Evolutionary conservation across 1,284 basidiomycete species (phyloP).

Genomic region (Veloboletus limbatus): DNA sequence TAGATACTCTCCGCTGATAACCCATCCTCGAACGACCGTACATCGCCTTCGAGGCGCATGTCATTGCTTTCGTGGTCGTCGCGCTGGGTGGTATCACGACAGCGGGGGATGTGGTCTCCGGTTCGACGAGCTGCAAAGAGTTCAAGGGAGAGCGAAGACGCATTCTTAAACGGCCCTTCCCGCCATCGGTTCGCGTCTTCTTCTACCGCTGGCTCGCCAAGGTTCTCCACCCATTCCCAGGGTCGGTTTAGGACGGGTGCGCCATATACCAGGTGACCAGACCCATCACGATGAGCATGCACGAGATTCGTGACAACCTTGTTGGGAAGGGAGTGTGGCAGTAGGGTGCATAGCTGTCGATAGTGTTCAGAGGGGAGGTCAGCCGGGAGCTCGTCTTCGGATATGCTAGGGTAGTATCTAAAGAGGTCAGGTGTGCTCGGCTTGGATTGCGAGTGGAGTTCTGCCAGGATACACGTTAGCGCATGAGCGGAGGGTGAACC

Average conservation of each 20-base stretch:
- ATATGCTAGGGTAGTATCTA: conserved; percentile 54
- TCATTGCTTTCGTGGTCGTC: conserved; percentile 6
- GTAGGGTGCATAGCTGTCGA: conserved; percentile 51
- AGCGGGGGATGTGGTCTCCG: conserved; percentile 48
- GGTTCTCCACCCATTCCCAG: conserved; percentile 82
- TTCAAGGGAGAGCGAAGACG: conserved; percentile 70
- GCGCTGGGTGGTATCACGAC: not conserved
- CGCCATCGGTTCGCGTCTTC: conserved; percentile 20
- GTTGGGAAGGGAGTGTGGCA: conserved; percentile 45
- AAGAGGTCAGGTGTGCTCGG: conserved; percentile 51
- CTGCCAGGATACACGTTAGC: conserved; percentile 36
- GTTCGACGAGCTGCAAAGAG: conserved; percentile 62
- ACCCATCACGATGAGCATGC: conserved; percentile 45
- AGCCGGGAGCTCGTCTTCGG: conserved; percentile 46
- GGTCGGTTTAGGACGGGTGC: conserved; percentile 65
- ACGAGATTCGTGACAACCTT: conserved; percentile 55
- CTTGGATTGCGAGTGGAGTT: conserved; percentile 60
- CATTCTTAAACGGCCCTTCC: conserved; percentile 56
- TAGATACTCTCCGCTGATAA: conserved; percentile 61
- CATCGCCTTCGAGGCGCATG: conserved; percentile 40
- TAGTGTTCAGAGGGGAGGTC: conserved; percentile 59
- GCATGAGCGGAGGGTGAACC: not conserved
- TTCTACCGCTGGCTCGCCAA: conserved; percentile 53
- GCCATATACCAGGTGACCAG: conserved; percentile 47
- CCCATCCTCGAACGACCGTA: conserved; percentile 64